These are phyloP conservation scores for Fusarium sp. DNA, from an alignment of 2,329 filamentous ascomycete species.

Conservation along the genomic window DNA sequence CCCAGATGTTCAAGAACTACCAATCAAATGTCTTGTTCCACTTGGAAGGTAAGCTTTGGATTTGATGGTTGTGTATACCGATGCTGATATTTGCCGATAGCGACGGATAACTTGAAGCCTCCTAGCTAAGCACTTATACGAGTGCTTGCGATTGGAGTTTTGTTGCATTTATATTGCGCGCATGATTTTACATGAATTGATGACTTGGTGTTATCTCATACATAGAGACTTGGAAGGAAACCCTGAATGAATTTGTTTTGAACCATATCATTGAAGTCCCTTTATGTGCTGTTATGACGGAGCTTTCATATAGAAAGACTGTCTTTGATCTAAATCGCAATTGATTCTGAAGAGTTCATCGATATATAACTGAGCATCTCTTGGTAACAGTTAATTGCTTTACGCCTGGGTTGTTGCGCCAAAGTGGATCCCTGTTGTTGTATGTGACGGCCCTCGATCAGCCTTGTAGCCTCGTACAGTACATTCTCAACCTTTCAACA, in stretches of 20 bases:
- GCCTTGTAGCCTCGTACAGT: constrained; percentile 53
- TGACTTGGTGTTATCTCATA: neutral
- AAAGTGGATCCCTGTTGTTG: constrained; percentile 39
- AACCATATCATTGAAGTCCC: neutral
- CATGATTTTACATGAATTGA: constrained; percentile 32
- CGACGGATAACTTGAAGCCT: constrained; percentile 85
- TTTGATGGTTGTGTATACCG: too few species aligned
- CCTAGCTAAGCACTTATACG: constrained; percentile 55
- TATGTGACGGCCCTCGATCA: constrained; percentile 45
- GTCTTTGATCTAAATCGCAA: neutral
- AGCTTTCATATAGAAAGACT: neutral
- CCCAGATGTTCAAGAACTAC: constrained; percentile 99
- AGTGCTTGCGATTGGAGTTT: neutral
- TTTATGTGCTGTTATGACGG: neutral
- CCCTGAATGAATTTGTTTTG: neutral
- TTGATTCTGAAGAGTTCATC: neutral
- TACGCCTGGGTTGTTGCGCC: neutral
- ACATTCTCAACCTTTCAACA: constrained; percentile 40
- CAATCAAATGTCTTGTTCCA: constrained; percentile 98
- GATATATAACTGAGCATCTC: neutral
- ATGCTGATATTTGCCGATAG: constrained; percentile 56
- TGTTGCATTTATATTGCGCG: constrained; percentile 1
- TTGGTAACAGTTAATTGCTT: neutral
- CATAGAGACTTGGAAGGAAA: neutral
- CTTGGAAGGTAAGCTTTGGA: constrained; percentile 78